phyloP scores from a whole-genome alignment of 2,329 filamentous ascomycete genomes.

The Penicillium sp. region DNA sequence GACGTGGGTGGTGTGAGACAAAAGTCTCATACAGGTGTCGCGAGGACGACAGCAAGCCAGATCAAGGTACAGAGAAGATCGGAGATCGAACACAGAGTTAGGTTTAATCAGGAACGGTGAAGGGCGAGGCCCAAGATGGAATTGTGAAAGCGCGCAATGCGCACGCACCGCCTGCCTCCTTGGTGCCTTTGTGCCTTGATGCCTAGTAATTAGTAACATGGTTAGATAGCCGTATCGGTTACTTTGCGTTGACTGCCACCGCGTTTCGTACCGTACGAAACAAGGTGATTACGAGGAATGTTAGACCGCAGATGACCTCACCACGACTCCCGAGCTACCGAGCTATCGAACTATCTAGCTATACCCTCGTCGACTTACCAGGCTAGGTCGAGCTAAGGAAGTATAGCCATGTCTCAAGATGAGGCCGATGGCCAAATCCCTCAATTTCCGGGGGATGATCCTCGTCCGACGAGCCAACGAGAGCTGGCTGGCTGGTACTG shows the following conservation, averaged over 20 bases:
- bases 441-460: conserved; percentile 79
- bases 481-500: conserved; percentile 94
- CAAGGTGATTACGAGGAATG: conserved; percentile 2
- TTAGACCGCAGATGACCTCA: conserved; percentile 16
- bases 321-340: conserved; percentile 4
- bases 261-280: neutral
- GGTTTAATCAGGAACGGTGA: conserved; percentile 2
- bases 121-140: conserved; percentile 9
- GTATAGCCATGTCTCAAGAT: conserved; percentile 35
- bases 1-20: neutral
- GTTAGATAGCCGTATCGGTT: conserved; percentile 2
- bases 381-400: neutral
- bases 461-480: conserved; percentile 77
- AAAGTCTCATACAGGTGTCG: neutral
- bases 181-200: conserved; percentile 18
- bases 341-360: neutral
- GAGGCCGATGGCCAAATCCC: conserved; percentile 35
- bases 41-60: neutral
- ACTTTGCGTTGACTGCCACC: neutral
- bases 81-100: neutral
- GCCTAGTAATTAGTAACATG: conserved; percentile 4
- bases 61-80: neutral
- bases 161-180: conserved; percentile 15
- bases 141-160: conserved; percentile 20
- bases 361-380: neutral